A percentile compares a stretch with the other conserved stretches of the same genome.
Evolutionary conservation across 441 rosid species (phyloP).

Genomic region (Monsonia emarginata): DNA sequence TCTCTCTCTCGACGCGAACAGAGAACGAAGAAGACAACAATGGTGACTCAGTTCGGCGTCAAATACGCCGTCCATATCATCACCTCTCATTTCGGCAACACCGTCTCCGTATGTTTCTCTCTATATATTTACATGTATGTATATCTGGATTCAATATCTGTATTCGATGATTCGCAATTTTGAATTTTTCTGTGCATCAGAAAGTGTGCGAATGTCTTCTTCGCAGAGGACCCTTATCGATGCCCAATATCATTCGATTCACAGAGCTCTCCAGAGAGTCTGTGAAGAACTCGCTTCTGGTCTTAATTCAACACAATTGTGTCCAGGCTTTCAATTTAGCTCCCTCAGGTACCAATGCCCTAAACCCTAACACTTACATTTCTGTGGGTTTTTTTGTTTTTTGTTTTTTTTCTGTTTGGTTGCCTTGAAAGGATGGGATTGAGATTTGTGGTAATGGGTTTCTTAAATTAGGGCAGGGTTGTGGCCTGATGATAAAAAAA

Average conservation of each 20-base stretch:
- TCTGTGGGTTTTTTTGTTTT: not conserved
- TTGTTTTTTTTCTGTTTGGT: not conserved
- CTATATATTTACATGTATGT: not conserved
- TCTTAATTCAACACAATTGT: constrained; percentile 79
- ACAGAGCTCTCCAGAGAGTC: constrained; percentile 32
- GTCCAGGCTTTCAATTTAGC: constrained; percentile 59
- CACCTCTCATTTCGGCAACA: constrained; percentile 64
- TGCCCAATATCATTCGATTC: constrained; percentile 34
- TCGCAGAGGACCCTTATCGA: constrained; percentile 48
- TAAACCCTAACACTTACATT: not conserved
- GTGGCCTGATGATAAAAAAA: not conserved
- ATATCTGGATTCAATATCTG: not conserved
- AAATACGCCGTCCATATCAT: constrained; percentile 61
- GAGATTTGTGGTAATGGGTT: not conserved
- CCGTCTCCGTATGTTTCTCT: constrained; percentile 43
- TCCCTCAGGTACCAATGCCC: constrained; percentile 31
- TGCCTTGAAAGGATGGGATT: not conserved
- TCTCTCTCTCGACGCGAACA: not conserved
- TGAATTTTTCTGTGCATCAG: constrained; percentile 25
- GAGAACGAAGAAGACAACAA: constrained; percentile 11
- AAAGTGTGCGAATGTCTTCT: constrained; percentile 80
- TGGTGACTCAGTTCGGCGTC: constrained; percentile 48
- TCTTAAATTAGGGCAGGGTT: not conserved
- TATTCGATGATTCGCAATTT: not conserved
- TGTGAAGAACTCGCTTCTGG: constrained; percentile 56